Base-by-base conservation (phyloP, 176 grass and related monocot genomes). In the Phyllostachys edulis region DNA sequence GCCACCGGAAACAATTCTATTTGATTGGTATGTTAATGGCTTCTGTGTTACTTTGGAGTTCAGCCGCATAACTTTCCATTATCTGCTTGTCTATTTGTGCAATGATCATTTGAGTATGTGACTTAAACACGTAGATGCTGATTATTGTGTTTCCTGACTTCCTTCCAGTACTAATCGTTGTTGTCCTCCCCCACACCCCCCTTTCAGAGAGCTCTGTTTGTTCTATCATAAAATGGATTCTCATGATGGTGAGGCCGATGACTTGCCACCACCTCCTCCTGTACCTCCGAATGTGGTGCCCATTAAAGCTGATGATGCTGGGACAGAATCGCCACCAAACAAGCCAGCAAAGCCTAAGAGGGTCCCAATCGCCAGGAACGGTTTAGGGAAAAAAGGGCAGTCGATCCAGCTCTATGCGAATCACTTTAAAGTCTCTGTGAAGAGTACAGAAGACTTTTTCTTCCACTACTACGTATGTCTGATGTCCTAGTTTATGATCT, bases 391-490 rank as follows among this genome's bases (percentile, higher is more conserved):
- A 74, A 83, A 86, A 61, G 95, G 95, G 8, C 78, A 81, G 34
- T 44, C 0, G 6, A 81, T 85, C n/a, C 77, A 61, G 51, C 89
- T 98, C 39, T 80, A 88, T 24, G 84, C 95, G 0, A 98, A 98
- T 83, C 95, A 93, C 71, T 98, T 80, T 52, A 90, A 86, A 76
- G 92, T 98, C 40, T 44, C 67, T 13, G 76, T 94, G 49, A 90
- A 79, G 18, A 84, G 67, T 46, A 81, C 54, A 26, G 85, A 88
- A 50, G 89, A 92, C 13, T 60, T 79, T 51, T 98, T 98, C 72
- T 85, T 88, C 79, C 95, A 98, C 79, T 98, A 94, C 69, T 63
- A 84, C 87, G 95, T 98, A 93, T 69, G 82, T 71, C 6, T 81
- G 61, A 59, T 62, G 17, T 16, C 13, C 77, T 59, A 47, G 26